Conservation (phyloP, 2,329 filamentous ascomycete genomes). For the Paecilomyces variotii region DNA sequence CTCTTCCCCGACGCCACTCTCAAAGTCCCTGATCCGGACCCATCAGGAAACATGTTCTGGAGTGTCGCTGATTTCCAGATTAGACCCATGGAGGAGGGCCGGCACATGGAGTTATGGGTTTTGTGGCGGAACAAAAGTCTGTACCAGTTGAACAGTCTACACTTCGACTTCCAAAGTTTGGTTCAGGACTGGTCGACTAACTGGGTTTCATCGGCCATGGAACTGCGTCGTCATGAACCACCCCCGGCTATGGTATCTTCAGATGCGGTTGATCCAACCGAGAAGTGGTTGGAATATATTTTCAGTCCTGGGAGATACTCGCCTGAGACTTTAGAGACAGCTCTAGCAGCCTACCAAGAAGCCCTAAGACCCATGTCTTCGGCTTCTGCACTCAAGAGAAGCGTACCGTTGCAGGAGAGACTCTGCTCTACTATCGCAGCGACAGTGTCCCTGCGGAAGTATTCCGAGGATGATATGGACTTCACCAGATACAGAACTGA, state of each 20-base stretch:
- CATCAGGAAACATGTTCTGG: slow-evolving; percentile 67
- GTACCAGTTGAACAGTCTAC: slow-evolving; percentile 65
- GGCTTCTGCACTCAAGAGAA: slow-evolving; percentile 37
- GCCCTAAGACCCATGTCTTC: slow-evolving; percentile 40
- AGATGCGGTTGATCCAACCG: slow-evolving; percentile 62
- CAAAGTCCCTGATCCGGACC: slow-evolving; percentile 55
- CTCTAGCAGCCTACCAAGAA: slow-evolving; percentile 71
- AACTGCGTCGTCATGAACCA: slow-evolving; percentile 46
- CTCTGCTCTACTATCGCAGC: slow-evolving; percentile 65
- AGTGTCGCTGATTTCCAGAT: slow-evolving; percentile 69
- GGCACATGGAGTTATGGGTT: slow-evolving; percentile 59
- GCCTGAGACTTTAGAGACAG: slow-evolving; percentile 70
- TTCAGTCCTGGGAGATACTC: slow-evolving; percentile 79
- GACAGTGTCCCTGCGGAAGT: slow-evolving; percentile 58
- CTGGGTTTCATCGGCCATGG: slow-evolving; percentile 64
- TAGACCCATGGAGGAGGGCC: slow-evolving; percentile 45
- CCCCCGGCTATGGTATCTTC: slow-evolving; percentile 53
- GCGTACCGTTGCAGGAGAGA: slow-evolving; percentile 61
- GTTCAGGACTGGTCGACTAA: slow-evolving; percentile 54
- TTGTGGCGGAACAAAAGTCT: slow-evolving; percentile 79
- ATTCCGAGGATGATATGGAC: slow-evolving; percentile 58
- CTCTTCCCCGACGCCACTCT: slow-evolving; percentile 58
- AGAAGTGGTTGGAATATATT: slow-evolving; percentile 80
- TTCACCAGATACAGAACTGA: slow-evolving; percentile 66
- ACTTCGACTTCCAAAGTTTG: slow-evolving; percentile 61